phyloP scores from a whole-genome alignment of 139 green algal species.

The Mesotaenium endlicherianum region DNA sequence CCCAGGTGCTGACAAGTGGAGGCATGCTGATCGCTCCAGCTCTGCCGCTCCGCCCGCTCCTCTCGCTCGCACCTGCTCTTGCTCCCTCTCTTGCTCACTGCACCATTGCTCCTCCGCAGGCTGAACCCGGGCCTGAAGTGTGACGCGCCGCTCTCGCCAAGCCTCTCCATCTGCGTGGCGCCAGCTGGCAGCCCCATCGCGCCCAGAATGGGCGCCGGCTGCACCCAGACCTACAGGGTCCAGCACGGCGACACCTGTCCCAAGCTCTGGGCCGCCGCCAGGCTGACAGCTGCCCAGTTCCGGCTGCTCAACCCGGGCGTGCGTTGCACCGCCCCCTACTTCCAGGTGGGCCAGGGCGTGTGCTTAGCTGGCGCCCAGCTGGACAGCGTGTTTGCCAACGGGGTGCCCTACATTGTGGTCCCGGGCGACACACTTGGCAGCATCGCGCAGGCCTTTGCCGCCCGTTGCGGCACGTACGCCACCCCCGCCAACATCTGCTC shows the following conservation, averaged over 20 bases:
- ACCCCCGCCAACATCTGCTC: not conserved
- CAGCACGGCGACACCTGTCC: constrained; percentile 23
- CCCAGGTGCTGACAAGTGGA: too few species aligned
- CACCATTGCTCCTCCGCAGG: not conserved
- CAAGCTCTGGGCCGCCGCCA: constrained; percentile 20
- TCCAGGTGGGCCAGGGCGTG: constrained; percentile 22
- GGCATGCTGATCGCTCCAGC: too few species aligned
- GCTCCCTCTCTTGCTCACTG: not conserved
- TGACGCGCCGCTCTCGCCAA: not conserved
- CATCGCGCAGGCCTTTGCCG: constrained; percentile 3
- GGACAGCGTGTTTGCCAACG: too few species aligned
- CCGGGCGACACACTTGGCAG: not conserved
- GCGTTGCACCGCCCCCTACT: constrained; percentile 18
- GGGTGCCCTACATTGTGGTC: constrained; percentile 19
- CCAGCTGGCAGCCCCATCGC: not conserved
- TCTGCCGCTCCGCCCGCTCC: not conserved
- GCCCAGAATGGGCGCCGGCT: not conserved
- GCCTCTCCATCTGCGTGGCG: not conserved
- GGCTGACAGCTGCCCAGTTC: constrained; percentile 12
- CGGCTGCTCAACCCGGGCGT: constrained; percentile 11
- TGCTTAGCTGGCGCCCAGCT: not conserved
- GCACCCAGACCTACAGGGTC: constrained; percentile 13
- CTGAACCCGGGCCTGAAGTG: not conserved
- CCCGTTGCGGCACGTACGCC: not conserved
- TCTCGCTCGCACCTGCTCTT: not conserved